Conservation (phyloP, 208 protist genomes). For the Leishmania gerbilli region DNA sequence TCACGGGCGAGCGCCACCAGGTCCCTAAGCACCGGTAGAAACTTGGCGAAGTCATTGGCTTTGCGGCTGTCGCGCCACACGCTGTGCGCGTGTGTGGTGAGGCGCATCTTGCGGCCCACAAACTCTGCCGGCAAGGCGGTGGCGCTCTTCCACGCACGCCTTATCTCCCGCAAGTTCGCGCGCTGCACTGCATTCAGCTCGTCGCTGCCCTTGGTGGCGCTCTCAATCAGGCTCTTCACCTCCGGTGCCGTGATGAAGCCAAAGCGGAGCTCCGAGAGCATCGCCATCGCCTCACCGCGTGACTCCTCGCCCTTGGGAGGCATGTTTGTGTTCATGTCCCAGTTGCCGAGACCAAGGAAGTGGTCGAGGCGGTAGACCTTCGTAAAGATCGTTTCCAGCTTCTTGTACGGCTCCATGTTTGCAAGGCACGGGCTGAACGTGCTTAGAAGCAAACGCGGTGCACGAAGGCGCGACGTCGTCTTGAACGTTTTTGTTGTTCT, state of each 20-base stretch:
- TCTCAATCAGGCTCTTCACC: slow-evolving; percentile 46
- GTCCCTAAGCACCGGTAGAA: slow-evolving; percentile 74
- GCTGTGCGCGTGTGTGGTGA: slow-evolving; percentile 58
- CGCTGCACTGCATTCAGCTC: slow-evolving; percentile 50
- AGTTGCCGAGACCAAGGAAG: slow-evolving; percentile 49
- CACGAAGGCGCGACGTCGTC: slow-evolving; percentile 1
- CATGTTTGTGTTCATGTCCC: slow-evolving; percentile 86
- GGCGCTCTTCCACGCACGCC: slow-evolving; percentile 36
- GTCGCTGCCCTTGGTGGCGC: slow-evolving; percentile 16
- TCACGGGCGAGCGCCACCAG: slow-evolving; percentile 72
- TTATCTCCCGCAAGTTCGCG: slow-evolving; percentile 80
- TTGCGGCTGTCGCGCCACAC: slow-evolving; percentile 69
- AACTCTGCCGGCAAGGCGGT: slow-evolving; percentile 58
- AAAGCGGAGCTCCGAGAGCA: slow-evolving; percentile 46
- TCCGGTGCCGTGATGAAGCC: slow-evolving; percentile 51
- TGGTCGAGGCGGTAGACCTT: slow-evolving; percentile 62
- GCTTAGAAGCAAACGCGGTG: slow-evolving; percentile 1
- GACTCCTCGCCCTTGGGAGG: slow-evolving; percentile 61
- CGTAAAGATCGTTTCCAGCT: slow-evolving; percentile 63
- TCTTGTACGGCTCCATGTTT: slow-evolving; percentile 69
- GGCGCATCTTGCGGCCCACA: slow-evolving; percentile 50
- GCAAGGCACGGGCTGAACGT: not conserved
- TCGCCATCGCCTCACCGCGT: slow-evolving; percentile 64
- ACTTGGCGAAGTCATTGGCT: slow-evolving; percentile 70
- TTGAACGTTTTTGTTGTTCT: not conserved